Base-by-base conservation (phyloP, 1,284 basidiomycete genomes). In the Moniliophthora roreri region DNA sequence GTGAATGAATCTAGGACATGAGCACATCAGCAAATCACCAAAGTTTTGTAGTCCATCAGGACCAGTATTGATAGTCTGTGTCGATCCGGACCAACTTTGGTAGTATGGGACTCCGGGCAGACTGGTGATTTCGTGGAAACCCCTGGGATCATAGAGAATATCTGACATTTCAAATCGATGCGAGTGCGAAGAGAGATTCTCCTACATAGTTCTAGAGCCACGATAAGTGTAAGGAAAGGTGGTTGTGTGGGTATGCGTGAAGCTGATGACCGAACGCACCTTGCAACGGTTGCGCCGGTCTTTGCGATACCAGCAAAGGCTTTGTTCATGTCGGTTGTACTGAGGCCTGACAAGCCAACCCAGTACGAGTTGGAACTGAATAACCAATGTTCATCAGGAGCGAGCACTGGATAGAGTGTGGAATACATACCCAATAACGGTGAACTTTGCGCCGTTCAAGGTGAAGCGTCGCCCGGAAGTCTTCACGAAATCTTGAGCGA, bases 101-200 rank as follows among this genome's bases (percentile, higher is more conserved):
- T 79, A 80, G 62, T 77, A 80, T 32, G 45, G 38, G 18, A 74
- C 72, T 1, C 81, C 82, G 50, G 68, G 78, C 3, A 77, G 61
- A 20, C 69, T 71, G 3, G 82, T 85, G 6, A 84, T 82, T 53
- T 87, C 84, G 62, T 85, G 84, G 75, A 85, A 85, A 1, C 83
- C 83, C 81, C 81, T 80, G 28, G n/a, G 16, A 23, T 13, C 46
- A 15, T 5, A 21, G 36, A 11, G 15, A 21, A 15, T n/a, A 18
- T 16, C 35, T 4, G 38, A 23, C 15, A 10, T 23, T 9, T 18
- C 13, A 11, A 2, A 2, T 36, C 11, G 23, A n/a, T 28, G 16
- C 13, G 18, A 32, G 18, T 32, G n/a, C 11, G 28, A 32, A 26
- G 15, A 15, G 20, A 15, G 35, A 16, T 56, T 3, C 4, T 35